Conservation (phyloP, 805 yeast genomes). For the Cyberlindnera euphorbiae region DNA sequence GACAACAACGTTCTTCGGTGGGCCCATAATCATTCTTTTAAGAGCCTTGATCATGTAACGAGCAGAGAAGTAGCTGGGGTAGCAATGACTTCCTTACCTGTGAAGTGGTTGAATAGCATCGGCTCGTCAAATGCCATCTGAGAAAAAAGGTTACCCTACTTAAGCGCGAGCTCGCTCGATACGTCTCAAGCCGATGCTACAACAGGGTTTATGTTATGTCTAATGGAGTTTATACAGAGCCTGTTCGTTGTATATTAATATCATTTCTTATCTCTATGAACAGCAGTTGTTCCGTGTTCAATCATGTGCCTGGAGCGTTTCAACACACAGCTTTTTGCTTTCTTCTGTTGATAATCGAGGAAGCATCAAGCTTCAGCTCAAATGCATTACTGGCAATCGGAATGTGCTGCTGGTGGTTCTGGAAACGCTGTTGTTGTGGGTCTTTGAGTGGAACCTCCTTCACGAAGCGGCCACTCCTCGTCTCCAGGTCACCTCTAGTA, state of each 20-base stretch:
- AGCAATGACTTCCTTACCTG: no score
- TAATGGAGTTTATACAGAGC: no score
- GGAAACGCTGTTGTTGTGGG: slow-evolving; percentile 8
- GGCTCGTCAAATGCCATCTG: no score
- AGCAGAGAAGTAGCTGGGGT: slow-evolving; percentile 1
- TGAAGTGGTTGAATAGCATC: no score
- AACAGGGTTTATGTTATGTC: no score
- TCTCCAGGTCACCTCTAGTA: slow-evolving; percentile 15
- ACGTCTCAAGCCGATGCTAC: no score
- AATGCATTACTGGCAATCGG: slow-evolving; percentile 21
- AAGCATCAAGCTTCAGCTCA: slow-evolving; percentile 32
- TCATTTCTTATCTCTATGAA: no score
- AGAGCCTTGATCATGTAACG: slow-evolving; percentile 11
- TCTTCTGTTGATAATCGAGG: slow-evolving; percentile 39
- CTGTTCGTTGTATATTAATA: no score
- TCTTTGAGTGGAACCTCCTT: slow-evolving; percentile 15
- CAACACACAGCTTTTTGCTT: slow-evolving; percentile 24
- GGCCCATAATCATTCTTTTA: slow-evolving; percentile 14
- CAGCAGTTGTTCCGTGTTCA: no score
- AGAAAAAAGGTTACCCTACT: no score
- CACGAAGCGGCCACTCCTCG: slow-evolving; percentile 17
- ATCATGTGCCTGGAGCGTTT: no score
- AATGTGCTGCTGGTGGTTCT: slow-evolving; percentile 2
- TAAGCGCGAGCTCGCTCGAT: no score
- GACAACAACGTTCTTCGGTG: slow-evolving; percentile 43